phyloP scores from a whole-genome alignment of 192 early-diverging fungal species.

The Gaertneriomyces semiglobifer region DNA sequence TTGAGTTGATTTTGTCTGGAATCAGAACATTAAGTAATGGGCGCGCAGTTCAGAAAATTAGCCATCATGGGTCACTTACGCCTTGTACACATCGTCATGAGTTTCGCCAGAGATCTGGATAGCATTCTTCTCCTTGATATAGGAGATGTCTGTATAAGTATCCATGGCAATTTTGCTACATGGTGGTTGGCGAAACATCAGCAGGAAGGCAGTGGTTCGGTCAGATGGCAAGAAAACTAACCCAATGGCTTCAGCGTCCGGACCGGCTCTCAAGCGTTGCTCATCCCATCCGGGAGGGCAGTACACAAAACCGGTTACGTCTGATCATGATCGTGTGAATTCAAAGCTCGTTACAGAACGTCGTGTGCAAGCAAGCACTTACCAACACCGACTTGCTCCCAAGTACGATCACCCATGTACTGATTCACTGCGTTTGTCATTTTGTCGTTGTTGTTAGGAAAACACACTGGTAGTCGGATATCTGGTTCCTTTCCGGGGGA shows the following conservation, averaged over 20 bases:
- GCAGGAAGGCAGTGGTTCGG: too few relatives aligned
- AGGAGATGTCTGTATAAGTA: constrained; percentile 56
- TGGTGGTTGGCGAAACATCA: background rate
- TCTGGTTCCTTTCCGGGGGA: too few relatives aligned
- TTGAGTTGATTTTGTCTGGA: constrained; percentile 53
- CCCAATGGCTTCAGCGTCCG: constrained; percentile 50
- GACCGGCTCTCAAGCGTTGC: constrained; percentile 37
- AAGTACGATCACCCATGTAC: constrained; percentile 20
- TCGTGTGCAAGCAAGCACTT: constrained; percentile 1
- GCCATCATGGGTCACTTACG: constrained; percentile 27
- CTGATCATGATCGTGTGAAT: background rate
- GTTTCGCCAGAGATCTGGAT: constrained; percentile 57
- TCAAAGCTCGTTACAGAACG: background rate
- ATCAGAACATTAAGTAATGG: background rate
- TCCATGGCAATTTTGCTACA: constrained; percentile 50
- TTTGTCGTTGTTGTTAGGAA: constrained; percentile 1
- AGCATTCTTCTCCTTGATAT: constrained; percentile 58
- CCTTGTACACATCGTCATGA: constrained; percentile 56
- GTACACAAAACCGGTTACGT: constrained; percentile 49
- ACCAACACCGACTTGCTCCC: constrained; percentile 31
- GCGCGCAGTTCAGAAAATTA: background rate
- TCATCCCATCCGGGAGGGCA: constrained; percentile 54
- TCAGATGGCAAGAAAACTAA: constrained; percentile 13
- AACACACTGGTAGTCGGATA: background rate
- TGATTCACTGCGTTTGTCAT: constrained; percentile 8